phyloP scores from a whole-genome alignment of 352 stramenopile species.

The Blastocystis hominis region DNA sequence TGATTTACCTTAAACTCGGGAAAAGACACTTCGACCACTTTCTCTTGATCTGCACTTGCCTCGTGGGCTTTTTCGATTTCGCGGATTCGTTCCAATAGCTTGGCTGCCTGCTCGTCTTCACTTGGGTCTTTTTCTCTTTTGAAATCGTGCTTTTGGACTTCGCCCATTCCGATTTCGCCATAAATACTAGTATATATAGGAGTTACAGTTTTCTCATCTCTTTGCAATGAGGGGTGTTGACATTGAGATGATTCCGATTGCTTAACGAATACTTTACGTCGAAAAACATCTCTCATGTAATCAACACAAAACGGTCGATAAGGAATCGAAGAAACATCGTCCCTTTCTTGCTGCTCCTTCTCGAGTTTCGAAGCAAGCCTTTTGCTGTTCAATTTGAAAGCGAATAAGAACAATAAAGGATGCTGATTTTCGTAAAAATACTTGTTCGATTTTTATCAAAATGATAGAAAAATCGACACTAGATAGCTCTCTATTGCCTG shows the following conservation, averaged over 20 bases:
- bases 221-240: background rate
- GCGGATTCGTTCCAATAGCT: conserved; percentile 16
- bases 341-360: background rate
- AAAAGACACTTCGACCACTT: background rate
- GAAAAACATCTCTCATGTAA: conserved; percentile 42
- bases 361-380: too few relatives aligned
- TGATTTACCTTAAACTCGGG: background rate
- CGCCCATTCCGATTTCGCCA: background rate
- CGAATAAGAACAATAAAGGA: too few relatives aligned
- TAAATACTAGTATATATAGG: conserved; percentile 2
- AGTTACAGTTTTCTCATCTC: background rate
- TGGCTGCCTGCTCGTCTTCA: background rate
- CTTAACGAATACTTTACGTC: conserved; percentile 8
- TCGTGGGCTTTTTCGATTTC: conserved; percentile 35
- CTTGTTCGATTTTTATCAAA: too few relatives aligned
- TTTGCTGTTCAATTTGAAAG: too few relatives aligned
- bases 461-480: too few relatives aligned
- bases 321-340: background rate
- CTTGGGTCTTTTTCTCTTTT: background rate
- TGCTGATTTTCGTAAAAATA: too few relatives aligned
- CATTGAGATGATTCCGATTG: background rate
- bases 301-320: background rate
- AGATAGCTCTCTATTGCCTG: too few relatives aligned
- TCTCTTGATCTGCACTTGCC: background rate
- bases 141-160: background rate